A percentile compares a stretch with the other conserved stretches of the same genome.
Conservation (phyloP, 331 rosid species). For the Quercus tomentella region DNA sequence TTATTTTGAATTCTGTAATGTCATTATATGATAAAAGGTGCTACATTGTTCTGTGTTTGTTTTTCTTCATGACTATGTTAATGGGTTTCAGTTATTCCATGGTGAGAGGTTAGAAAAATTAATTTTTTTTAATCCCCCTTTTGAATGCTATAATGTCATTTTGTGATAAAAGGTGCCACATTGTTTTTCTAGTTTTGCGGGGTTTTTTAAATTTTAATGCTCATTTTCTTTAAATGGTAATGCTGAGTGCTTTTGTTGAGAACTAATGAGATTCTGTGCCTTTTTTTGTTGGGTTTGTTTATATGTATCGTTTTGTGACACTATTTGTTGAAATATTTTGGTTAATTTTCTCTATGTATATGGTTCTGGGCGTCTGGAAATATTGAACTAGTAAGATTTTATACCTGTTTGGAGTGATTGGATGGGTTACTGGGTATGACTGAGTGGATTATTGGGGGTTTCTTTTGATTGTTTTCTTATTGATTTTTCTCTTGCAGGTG, state of each 20-base stretch:
- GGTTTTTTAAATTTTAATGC: background rate
- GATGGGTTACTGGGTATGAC: no score
- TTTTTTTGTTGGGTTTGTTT: no score
- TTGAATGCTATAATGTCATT: slow-evolving; percentile 9
- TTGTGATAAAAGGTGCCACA: slow-evolving; percentile 10
- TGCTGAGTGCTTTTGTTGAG: background rate
- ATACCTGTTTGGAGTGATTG: background rate
- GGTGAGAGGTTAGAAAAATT: slow-evolving; percentile 13
- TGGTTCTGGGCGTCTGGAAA: background rate
- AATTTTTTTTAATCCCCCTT: background rate
- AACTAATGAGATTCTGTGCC: background rate
- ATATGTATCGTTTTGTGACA: no score
- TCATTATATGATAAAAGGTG: no score
- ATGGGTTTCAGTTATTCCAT: background rate
- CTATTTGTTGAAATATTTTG: background rate
- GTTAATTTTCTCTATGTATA: background rate
- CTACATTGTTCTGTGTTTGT: background rate
- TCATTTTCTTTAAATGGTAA: background rate
- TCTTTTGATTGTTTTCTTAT: background rate
- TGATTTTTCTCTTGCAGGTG: slow-evolving; percentile 16
- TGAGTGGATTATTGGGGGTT: background rate
- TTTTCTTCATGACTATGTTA: background rate
- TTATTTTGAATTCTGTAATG: no score
- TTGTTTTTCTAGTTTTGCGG: background rate
- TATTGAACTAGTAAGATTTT: background rate